A percentile compares a stretch with the other conserved stretches of the same genome.
Conservation (phyloP, 2,329 filamentous ascomycete genomes). For the Fusarium nelsonii region DNA sequence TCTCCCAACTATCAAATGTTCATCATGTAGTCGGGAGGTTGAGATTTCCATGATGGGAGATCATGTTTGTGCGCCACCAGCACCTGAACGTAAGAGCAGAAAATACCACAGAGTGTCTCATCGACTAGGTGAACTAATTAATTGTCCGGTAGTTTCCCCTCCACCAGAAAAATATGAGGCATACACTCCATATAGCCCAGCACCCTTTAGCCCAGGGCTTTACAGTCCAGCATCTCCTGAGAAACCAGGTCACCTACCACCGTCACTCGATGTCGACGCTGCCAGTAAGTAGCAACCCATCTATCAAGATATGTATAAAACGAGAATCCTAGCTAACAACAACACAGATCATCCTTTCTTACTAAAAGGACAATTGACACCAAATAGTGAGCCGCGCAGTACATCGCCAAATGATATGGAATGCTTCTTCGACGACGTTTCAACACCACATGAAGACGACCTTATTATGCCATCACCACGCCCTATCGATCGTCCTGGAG, state of each 20-base stretch:
- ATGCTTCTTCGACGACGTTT: constrained; percentile 59
- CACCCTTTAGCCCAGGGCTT: constrained; percentile 21
- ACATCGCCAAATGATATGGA: constrained; percentile 66
- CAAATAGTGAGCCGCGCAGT: constrained; percentile 71
- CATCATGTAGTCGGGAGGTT: constrained; percentile 80
- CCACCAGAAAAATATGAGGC: constrained; percentile 52
- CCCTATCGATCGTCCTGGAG: constrained; percentile 58
- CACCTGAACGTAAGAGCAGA: constrained; percentile 61
- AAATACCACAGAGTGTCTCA: constrained; percentile 8
- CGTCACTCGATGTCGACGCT: constrained; percentile 64
- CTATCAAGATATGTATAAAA: background rate
- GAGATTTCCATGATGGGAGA: constrained; percentile 89
- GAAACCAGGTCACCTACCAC: constrained; percentile 58
- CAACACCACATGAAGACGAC: constrained; percentile 59
- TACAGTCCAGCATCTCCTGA: constrained; percentile 41
- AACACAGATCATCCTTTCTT: constrained; percentile 65
- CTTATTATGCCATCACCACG: constrained; percentile 55
- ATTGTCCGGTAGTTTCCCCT: constrained; percentile 53
- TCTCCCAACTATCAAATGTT: constrained; percentile 89
- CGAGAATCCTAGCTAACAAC: constrained; percentile 45
- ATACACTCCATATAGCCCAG: constrained; percentile 45
- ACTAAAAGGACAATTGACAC: constrained; percentile 71
- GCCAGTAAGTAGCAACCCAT: constrained; percentile 60
- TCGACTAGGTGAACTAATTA: constrained; percentile 16
- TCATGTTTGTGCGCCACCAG: constrained; percentile 74